Base-by-base conservation (phyloP, 352 stramenopile species). In the Globisporangium spiculum region DNA sequence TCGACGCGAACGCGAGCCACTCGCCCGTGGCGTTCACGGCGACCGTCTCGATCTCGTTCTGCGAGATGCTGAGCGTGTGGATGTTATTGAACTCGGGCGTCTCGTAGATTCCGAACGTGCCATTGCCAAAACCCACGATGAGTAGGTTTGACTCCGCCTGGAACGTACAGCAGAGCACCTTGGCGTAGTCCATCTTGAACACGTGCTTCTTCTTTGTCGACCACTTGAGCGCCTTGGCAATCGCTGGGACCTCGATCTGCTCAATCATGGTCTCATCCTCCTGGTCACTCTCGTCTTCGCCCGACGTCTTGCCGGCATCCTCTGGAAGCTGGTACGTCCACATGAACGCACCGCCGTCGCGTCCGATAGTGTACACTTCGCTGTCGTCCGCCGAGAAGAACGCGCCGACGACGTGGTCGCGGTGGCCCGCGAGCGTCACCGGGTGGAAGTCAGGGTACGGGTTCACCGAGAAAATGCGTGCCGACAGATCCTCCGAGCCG, bases 71-170 rank as follows among this genome's bases (percentile, higher is more conserved):
- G 10, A 98, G 75, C n/a, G 96, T 98, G 82, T 99, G 97, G 70
- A 99, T 98, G 73, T 99, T 98, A 56, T 94, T 91, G 65, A 98
- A 93, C 4, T 87, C 88, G 2, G 97, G 97, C 63, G 99, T 83
- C 63, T 99, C 94, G 80, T 99, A 99, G 26, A 99, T 82, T 7
- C 96, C 97, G 73, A 99, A 99, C 27, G 99, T 93, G 67, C 98
- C 98, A 63, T 97, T 98, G 61, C 89, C 91, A 80, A 99, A 99
- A 48, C 97, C 98, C 22, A 98, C 87, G 12, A 98, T 89, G 10
- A 99, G 86, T 57, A 99, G 76, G 2, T 87, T 82, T 6, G 83
- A 80, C 44, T 68, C 72, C 4, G 87, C 82, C 71, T 98, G 96
- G 72, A 98, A 98, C 9, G 88, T 96, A 55, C 84, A 95, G 63